A percentile compares a stretch with the other conserved stretches of the same genome.
Conservation (phyloP, 2,329 filamentous ascomycete genomes). For the Penicillium sp. region DNA sequence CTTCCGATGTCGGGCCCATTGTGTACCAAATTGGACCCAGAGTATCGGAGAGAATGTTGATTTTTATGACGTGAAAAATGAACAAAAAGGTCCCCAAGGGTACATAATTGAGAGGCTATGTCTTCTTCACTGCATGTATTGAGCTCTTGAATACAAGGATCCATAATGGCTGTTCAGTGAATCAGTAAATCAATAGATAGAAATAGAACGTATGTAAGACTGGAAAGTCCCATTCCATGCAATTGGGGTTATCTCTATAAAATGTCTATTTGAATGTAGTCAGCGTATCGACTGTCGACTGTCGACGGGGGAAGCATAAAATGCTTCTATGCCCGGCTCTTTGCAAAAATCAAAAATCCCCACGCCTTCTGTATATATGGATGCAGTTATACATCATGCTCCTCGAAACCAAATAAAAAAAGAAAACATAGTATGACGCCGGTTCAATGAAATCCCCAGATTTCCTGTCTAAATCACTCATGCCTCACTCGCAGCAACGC, state of each 20-base stretch:
- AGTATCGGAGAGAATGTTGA: not conserved
- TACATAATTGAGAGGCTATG: not conserved
- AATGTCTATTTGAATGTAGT: not conserved
- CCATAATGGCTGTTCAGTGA: not conserved
- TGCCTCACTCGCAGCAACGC: not conserved
- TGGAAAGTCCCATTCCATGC: not conserved
- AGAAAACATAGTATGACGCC: not conserved
- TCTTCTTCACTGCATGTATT: not conserved
- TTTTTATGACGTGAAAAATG: not conserved
- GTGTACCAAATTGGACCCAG: not conserved
- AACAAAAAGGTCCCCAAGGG: not conserved
- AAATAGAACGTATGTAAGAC: not conserved
- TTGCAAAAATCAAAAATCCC: not conserved
- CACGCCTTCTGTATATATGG: not conserved
- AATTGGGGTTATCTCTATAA: not conserved
- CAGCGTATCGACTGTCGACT: not conserved
- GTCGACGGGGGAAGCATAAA: not conserved
- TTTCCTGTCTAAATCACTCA: not conserved
- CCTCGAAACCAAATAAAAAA: not conserved
- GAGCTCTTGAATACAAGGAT: constrained; percentile 1
- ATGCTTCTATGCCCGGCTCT: not conserved
- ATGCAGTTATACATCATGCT: constrained; percentile 8
- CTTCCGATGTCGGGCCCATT: not conserved
- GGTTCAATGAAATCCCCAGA: not conserved
- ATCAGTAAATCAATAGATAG: not conserved